A percentile compares a stretch with the other conserved stretches of the same genome.
These are phyloP conservation scores for Suillus variegatus DNA, from an alignment of 768 basidiomycete genomes.

Conservation along the genomic window DNA sequence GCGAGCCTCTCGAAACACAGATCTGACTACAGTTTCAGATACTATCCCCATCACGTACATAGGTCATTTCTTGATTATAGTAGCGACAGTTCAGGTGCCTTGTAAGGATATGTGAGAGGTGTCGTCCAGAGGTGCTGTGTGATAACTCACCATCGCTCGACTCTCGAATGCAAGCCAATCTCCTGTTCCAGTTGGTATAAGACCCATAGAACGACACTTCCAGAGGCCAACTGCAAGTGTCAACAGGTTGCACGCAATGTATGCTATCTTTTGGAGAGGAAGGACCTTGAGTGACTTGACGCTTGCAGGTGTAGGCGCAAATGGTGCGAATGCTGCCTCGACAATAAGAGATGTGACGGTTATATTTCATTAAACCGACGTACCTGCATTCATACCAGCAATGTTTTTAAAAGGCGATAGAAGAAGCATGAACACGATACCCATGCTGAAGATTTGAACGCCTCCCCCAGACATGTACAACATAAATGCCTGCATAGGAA, in stretches of 20 bases:
- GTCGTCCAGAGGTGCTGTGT: background rate
- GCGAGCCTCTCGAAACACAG: background rate
- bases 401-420: constrained; percentile 85
- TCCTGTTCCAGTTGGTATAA: constrained; percentile 86
- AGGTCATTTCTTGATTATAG: constrained; percentile 17
- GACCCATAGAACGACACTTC: constrained; percentile 93
- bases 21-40: background rate
- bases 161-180: constrained; percentile 97
- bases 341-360: background rate
- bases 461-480: constrained; percentile 97
- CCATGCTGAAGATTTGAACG: constrained; percentile 96
- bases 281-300: constrained; percentile 52
- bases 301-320: constrained; percentile 49
- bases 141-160: constrained; percentile 53
- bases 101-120: constrained; percentile 1
- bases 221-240: constrained; percentile 86
- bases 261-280: constrained; percentile 69
- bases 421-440: constrained; percentile 92
- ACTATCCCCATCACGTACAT: background rate
- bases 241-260: constrained; percentile 69
- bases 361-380: background rate
- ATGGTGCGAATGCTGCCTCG: constrained; percentile 68
- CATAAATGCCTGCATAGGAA: constrained; percentile 99
- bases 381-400: constrained; percentile 78
- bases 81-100: constrained; percentile 50